Evolutionary conservation across 2,329 filamentous ascomycete genomes (phyloP), one percentile per base, ranked within the genome.

Genomic region (Rosellinia necatrix): DNA sequence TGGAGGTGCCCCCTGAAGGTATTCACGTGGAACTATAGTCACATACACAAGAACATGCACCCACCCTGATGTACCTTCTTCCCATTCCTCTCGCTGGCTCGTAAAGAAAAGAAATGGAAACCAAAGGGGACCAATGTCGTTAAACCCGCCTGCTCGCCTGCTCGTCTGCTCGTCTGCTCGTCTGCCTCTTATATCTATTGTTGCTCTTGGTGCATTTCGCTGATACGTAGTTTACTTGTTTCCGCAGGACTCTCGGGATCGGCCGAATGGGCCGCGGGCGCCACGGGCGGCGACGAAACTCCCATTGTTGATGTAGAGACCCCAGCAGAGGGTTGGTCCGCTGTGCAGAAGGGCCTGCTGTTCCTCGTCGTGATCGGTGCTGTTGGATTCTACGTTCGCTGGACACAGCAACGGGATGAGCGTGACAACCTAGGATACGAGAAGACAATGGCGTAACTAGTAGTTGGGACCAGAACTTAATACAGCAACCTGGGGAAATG

Each of bases 1-100:
- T 94, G 68, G 83, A 87, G 74, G 87, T 92, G 65, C 88, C 90
- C 73, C 80, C 85, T 81, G 91, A 94, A 94, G 91, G 91, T 94
- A 93, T 91, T 81, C 89, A 92, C 78, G 84, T 87, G 78, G 90
- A 94, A 79, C 89, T 94, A 76, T 94, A 88, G 83, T 79, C 77
- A 72, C 64, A 54, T 60, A 60, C 38, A 50, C 60, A 62, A 49
- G 32, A 41, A 62, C 64, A 62, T 62, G 58, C 68, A 66, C 68
- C 64, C 64, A 59, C 67, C 60, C 61, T 61, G 41, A 58, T 58
- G 59, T 60, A 58, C 56, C 58, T 60, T 57, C 40, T 38, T 56
- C 40, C 42, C 54, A 61, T 66, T 68, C 43, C 69, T 73, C 40
- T 58, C 19, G 42, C 25, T 52, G 37, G 51, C 34, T 58, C 34